Evolutionary conservation across 352 stramenopile species (phyloP).

Genomic region (Globisporangium paroecandrum): DNA sequence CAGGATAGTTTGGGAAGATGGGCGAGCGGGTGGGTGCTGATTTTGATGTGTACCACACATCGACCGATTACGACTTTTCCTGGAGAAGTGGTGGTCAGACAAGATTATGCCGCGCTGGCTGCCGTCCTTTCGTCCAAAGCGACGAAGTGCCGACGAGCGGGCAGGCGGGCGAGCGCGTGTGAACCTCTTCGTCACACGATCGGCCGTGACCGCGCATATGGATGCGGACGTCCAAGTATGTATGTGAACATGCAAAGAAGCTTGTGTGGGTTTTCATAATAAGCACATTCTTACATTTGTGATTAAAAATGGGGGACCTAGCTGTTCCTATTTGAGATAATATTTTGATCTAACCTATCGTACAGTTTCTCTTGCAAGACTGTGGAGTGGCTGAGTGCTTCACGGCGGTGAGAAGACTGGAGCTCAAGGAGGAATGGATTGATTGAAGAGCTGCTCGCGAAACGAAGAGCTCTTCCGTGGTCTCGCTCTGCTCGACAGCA

Average conservation of each 20-base stretch:
- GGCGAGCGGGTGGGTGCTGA: background rate
- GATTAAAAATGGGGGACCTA: constrained; percentile 11
- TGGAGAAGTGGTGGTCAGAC: background rate
- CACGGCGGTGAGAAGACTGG: background rate
- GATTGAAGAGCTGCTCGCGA: background rate
- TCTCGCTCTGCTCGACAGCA: background rate
- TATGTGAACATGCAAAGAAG: too few species aligned
- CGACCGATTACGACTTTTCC: constrained; percentile 8
- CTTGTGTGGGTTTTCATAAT: background rate
- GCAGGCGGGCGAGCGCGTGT: too few species aligned
- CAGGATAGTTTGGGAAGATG: background rate
- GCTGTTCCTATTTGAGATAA: constrained; percentile 18
- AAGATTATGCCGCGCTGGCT: background rate
- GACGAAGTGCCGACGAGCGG: background rate
- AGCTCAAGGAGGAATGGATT: constrained; percentile 9
- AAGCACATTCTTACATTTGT: constrained; percentile 10
- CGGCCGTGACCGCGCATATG: background rate
- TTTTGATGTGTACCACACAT: constrained; percentile 2
- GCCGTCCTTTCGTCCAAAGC: constrained; percentile 7
- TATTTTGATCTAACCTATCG: constrained; percentile 50
- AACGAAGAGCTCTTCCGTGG: background rate
- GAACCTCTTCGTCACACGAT: background rate
- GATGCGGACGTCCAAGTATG: background rate
- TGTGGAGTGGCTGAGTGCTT: constrained; percentile 19
- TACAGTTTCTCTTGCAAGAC: constrained; percentile 42